Evolutionary conservation across 208 protist species (phyloP), one percentile per base, ranked within the genome.

Genomic region (Leishmania major): DNA sequence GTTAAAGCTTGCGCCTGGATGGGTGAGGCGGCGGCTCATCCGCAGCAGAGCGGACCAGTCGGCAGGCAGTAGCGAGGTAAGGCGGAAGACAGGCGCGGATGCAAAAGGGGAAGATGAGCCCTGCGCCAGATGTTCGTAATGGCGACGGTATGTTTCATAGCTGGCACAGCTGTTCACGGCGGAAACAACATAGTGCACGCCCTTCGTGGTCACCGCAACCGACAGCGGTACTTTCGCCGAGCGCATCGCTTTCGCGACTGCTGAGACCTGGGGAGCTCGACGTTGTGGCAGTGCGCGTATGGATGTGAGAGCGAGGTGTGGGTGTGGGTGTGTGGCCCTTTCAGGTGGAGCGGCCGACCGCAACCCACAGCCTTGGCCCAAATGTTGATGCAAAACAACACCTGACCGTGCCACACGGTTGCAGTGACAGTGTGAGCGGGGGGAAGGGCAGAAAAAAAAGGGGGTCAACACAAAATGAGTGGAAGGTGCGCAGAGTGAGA

Each of bases 171-270:
- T n/a, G 69, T 92, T 81, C 22, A 87, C 77, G 10, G 87, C 71
- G n/a, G 87, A 82, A 28, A 95, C 84, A n/a, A 95, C 73, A 76
- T 86, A 89, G 75, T 95, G 92, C 31, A 77, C 76, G n/a, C 79
- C 77, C 31, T 62, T 45, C 73, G 35, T 69, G 66, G 86, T 86
- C 17, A 92, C 78, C 15, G 89, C 81, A 59, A 92, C 80, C 15
- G 53, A 10, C 3, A 84, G 35, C 17, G 91, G 89, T 6, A 95
- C 75, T 51, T 84, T 86, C n/a, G 60, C 84, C 19, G 88, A 80
- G 22, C 91, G 87, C 91, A 95, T 92, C 51, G 51, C 31, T 40
- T n/a, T 62, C 19, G 47, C 47, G 1, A 10, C 19, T 25, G 45
- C 40, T 55, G 70, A 64, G 31, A 57, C 67, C 45, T 76, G 31